Evolutionary conservation across 116 monocot species (phyloP), one percentile per base, ranked within the genome.

Genomic region (Papilionanthe hybrid): DNA sequence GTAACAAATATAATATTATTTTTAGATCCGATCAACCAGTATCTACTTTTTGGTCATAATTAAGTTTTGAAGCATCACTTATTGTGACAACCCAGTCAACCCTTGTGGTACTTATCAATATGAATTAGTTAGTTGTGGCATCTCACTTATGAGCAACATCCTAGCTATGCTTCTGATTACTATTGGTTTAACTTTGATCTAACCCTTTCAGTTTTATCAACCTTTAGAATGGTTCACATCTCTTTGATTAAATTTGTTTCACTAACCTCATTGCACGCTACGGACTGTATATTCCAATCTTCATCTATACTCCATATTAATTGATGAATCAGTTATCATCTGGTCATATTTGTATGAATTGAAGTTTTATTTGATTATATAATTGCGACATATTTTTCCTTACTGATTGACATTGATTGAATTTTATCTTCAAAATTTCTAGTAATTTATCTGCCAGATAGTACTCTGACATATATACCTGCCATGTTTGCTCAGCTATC

Each of bases 401-500:
- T 69, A 15, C 69, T 13, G 30, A 69, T 69, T 69, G 69, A 9
- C 5, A 3, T 69, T 12, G 37, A 44, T 44, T 44, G 19, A 19
- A n/a, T 73, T 73, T 73, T 43, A 44, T 73, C n/a, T 73, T 73
- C 44, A 73, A 20, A 49, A 25, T 75, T 23, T 47, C 5, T 0
- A 23, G 19, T 66, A 32, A 69, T 69, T 69, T 69, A 4, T 69
- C 5, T 30, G 9, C 42, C 32, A 32, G 27, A 69, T 76, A 42
- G 7, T 47, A 55, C 18, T 82, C 75, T 82, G 66, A 81, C 28
- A 75, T 42, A 13, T 72, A 68, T 55, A n/a, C n/a, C 12, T 49
- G 25, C 17, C 10, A 37, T 78, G 9, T 37, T 69, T 86, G 42
- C 78, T 18, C 86, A 90, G 91, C 78, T 88, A 89, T 78, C 86